Percentiles rank a stretch among this genome's conserved stretches.
Evolutionary conservation across 2,329 filamentous ascomycete genomes (phyloP).

Genomic region (Aspergillus jensenii): DNA sequence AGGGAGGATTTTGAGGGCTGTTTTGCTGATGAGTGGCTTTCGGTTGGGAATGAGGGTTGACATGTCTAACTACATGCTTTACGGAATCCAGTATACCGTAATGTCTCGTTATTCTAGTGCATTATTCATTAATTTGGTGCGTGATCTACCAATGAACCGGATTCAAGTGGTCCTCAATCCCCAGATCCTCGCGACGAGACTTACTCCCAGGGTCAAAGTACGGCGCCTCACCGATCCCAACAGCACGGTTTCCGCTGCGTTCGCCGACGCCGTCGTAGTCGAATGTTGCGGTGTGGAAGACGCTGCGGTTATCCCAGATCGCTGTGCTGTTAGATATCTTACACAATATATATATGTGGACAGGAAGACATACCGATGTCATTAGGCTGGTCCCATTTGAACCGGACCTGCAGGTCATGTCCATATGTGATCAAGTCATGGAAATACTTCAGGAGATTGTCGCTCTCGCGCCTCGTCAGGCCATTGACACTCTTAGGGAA

Average conservation of each 20-base stretch:
- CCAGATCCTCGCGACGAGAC: slow-evolving; percentile 20
- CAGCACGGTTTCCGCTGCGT: slow-evolving; percentile 57
- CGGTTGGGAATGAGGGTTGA: too few species aligned
- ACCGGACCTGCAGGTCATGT: slow-evolving; percentile 53
- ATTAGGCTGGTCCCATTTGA: slow-evolving; percentile 51
- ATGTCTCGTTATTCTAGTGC: too few species aligned
- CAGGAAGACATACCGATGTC: slow-evolving; percentile 40
- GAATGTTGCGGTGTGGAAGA: slow-evolving; percentile 39
- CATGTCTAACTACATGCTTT: too few species aligned
- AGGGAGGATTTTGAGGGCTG: too few species aligned
- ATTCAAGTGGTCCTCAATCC: slow-evolving; percentile 17
- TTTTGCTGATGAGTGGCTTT: too few species aligned
- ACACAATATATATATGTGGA: not conserved
- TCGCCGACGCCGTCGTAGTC: slow-evolving; percentile 39
- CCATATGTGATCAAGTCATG: slow-evolving; percentile 46
- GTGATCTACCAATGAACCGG: slow-evolving; percentile 16
- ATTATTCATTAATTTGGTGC: too few species aligned
- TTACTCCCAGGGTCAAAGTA: slow-evolving; percentile 18
- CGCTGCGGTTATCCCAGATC: slow-evolving; percentile 20
- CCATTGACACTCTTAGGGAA: slow-evolving; percentile 47
- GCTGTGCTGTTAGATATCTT: not conserved
- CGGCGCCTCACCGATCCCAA: slow-evolving; percentile 81
- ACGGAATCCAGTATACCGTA: too few species aligned
- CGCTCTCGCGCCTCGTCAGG: slow-evolving; percentile 44
- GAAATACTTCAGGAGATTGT: slow-evolving; percentile 46